These are phyloP conservation scores for Tuctoria greenei DNA, from an alignment of 176 grass and related monocot genomes.

Conservation along the genomic window DNA sequence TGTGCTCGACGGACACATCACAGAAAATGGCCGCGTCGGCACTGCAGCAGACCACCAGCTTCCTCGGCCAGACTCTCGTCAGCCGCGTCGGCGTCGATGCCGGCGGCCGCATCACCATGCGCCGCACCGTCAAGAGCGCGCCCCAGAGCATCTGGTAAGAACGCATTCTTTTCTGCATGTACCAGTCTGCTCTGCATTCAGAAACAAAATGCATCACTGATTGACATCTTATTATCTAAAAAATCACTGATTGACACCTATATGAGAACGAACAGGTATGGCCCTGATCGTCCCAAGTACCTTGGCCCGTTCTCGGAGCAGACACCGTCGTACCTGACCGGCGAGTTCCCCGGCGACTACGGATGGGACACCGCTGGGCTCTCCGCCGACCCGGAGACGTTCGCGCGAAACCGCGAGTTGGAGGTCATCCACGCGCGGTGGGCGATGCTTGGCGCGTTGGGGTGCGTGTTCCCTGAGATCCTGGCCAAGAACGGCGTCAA, in stretches of 20 bases:
- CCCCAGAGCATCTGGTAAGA: slow-evolving; percentile 76
- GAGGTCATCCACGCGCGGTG: slow-evolving; percentile 84
- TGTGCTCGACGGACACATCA: not conserved
- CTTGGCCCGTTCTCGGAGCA: slow-evolving; percentile 90
- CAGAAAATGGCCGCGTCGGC: slow-evolving; percentile 53
- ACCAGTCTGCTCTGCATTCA: not conserved
- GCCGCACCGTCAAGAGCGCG: slow-evolving; percentile 59
- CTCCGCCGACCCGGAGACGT: slow-evolving; percentile 83
- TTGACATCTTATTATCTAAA: not conserved
- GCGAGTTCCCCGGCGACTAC: slow-evolving; percentile 91
- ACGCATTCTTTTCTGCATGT: not conserved
- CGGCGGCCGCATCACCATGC: slow-evolving; percentile 71
- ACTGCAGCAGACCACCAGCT: slow-evolving; percentile 57
- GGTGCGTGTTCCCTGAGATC: slow-evolving; percentile 70
- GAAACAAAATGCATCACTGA: too few relatives aligned
- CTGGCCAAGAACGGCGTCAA: slow-evolving; percentile 66
- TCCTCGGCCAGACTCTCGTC: slow-evolving; percentile 54
- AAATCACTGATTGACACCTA: not conserved
- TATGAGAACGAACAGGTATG: slow-evolving; percentile 38
- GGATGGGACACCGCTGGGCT: slow-evolving; percentile 91
- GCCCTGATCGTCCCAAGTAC: slow-evolving; percentile 77
- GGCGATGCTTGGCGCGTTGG: slow-evolving; percentile 71
- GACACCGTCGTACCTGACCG: slow-evolving; percentile 81
- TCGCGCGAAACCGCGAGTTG: slow-evolving; percentile 73
- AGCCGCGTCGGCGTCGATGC: slow-evolving; percentile 50